Conservation (phyloP, 148 eudicot genomes). For the Camellia japonica region DNA sequence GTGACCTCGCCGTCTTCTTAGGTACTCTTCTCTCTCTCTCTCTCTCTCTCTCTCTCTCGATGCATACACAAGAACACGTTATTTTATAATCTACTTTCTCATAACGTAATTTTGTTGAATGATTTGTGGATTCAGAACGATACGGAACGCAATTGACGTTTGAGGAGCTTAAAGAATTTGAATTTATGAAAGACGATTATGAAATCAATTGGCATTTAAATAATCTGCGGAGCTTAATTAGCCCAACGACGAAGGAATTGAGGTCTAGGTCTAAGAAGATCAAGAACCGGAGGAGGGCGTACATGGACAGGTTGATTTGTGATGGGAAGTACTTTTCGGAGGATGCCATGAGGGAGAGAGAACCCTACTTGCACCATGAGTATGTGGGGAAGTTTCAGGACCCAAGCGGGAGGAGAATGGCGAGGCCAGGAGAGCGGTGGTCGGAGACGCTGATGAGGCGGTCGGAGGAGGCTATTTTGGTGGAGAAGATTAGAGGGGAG, state of each 20-base stretch:
- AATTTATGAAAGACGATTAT: constrained; percentile 64
- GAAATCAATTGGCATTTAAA: constrained; percentile 93
- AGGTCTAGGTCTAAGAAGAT: constrained; percentile 56
- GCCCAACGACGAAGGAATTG: constrained; percentile 67
- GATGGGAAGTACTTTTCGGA: constrained; percentile 88
- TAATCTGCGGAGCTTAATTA: constrained; percentile 53
- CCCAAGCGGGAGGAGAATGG: constrained; percentile 76
- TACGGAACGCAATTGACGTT: constrained; percentile 67
- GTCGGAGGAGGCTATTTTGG: constrained; percentile 78
- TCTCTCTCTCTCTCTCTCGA: background rate
- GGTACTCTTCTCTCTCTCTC: constrained; percentile 34
- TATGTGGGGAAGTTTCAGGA: constrained; percentile 90
- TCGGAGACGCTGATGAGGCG: constrained; percentile 90
- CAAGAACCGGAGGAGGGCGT: constrained; percentile 87
- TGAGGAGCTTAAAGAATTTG: constrained; percentile 76
- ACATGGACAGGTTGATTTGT: constrained; percentile 69
- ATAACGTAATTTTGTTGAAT: background rate
- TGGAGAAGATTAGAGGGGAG: constrained; percentile 83
- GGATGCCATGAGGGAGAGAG: constrained; percentile 98
- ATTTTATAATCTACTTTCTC: background rate
- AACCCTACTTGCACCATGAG: constrained; percentile 94
- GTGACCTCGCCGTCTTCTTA: constrained; percentile 77
- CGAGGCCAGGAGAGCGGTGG: constrained; percentile 94
- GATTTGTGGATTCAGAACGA: constrained; percentile 54
- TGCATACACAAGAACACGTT: background rate